Percentiles rank a stretch among this genome's conserved stretches.
These are phyloP conservation scores for Salix koriyanagi DNA, from an alignment of 345 rosid species.

Conservation along the genomic window DNA sequence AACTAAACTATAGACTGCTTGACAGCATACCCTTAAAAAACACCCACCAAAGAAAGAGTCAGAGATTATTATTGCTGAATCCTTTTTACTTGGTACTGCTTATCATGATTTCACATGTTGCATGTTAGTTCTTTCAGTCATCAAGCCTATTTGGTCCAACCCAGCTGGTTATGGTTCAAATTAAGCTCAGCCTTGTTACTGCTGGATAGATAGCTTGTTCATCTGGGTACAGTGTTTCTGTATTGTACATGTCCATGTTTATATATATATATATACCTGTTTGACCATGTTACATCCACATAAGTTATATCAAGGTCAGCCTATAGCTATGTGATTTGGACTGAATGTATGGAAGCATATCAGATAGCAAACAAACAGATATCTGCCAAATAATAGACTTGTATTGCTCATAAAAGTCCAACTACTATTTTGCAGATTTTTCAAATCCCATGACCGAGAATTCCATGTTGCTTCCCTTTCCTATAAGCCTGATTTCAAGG, in stretches of 20 bases:
- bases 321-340: background rate
- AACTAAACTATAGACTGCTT: background rate
- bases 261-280: background rate
- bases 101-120: background rate
- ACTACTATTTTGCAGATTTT: conserved; percentile 49
- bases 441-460: conserved; percentile 80
- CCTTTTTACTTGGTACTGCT: background rate
- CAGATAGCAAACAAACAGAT: background rate
- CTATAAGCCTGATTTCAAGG: conserved; percentile 91
- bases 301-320: background rate
- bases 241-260: background rate
- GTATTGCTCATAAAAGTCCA: background rate
- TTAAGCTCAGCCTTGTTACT: background rate
- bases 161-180: background rate
- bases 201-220: background rate
- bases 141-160: background rate
- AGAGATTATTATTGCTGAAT: background rate
- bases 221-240: background rate
- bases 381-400: background rate
- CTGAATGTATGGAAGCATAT: background rate
- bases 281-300: background rate
- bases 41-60: background rate
- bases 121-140: background rate
- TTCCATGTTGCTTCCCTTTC: conserved; percentile 95
- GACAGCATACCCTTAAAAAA: background rate